phyloP scores from a whole-genome alignment of 345 rosid species.

The Noccaea bulbosa region DNA sequence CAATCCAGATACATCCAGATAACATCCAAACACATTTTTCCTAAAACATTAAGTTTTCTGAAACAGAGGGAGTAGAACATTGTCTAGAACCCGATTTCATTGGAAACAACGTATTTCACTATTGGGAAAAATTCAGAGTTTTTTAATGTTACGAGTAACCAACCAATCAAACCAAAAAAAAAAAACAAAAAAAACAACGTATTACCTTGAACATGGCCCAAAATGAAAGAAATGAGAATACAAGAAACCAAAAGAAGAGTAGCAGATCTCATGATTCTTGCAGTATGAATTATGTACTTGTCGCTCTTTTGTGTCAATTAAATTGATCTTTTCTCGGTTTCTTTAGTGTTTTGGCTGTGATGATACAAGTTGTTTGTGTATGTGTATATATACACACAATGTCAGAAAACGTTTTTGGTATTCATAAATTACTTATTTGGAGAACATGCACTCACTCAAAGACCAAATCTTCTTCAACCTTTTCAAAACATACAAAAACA shows the following conservation, averaged over 20 bases:
- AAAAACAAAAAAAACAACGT: neutral
- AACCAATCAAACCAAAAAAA: neutral
- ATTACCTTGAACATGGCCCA: slow-evolving; percentile 35
- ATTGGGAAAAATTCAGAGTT: neutral
- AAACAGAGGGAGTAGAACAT: too few species aligned
- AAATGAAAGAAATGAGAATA: slow-evolving; percentile 21
- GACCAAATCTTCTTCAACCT: slow-evolving; percentile 1
- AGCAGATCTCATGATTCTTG: slow-evolving; percentile 29
- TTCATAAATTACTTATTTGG: neutral
- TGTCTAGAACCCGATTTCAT: neutral
- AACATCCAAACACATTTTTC: too few species aligned
- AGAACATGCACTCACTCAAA: neutral
- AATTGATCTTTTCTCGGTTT: neutral
- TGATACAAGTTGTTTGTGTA: slow-evolving; percentile 3
- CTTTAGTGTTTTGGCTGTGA: neutral
- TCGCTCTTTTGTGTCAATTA: neutral
- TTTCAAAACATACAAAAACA: neutral
- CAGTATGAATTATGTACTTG: neutral
- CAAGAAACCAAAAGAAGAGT: slow-evolving; percentile 31
- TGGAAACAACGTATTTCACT: neutral
- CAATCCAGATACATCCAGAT: too few species aligned
- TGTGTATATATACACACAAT: neutral
- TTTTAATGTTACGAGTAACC: neutral
- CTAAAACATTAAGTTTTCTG: too few species aligned
- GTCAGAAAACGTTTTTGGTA: neutral